phyloP scores from a whole-genome alignment of 305 asterid species.

The Plantago lanceolata region DNA sequence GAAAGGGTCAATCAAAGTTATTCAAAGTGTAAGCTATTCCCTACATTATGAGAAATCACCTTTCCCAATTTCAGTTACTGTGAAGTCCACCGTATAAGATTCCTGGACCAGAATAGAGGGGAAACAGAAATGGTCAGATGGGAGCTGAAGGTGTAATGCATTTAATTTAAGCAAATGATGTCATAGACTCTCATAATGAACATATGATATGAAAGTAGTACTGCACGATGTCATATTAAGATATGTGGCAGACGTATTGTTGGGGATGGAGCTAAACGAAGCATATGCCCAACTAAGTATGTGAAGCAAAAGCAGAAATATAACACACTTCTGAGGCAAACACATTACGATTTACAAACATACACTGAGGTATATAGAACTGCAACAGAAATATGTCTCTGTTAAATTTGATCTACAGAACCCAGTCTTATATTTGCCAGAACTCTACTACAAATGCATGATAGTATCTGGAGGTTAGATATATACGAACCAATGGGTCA shows the following conservation, averaged over 20 bases:
- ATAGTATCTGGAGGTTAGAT: slow-evolving; percentile 4
- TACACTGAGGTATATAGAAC: background rate
- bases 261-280: slow-evolving; percentile 15
- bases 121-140: slow-evolving; percentile 21
- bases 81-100: slow-evolving; percentile 58
- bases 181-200: background rate
- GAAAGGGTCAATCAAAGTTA: background rate
- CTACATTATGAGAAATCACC: slow-evolving; percentile 39
- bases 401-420: slow-evolving; percentile 17
- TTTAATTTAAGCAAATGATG: slow-evolving; percentile 1
- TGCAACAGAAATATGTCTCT: background rate
- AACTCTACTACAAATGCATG: slow-evolving; percentile 17
- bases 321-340: background rate
- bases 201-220: background rate
- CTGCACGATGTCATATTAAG: background rate
- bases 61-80: slow-evolving; percentile 63
- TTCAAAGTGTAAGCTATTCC: background rate
- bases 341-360: too few species aligned
- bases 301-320: slow-evolving; percentile 1
- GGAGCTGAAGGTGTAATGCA: slow-evolving; percentile 14
- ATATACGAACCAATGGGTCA: slow-evolving; percentile 61
- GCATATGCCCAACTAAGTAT: too few species aligned
- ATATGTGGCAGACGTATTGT: background rate
- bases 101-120: slow-evolving; percentile 47
- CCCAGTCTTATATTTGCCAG: slow-evolving; percentile 15